These are phyloP conservation scores for Paecilomyces variotii DNA, from an alignment of 2,329 filamentous ascomycete species.

Conservation along the genomic window DNA sequence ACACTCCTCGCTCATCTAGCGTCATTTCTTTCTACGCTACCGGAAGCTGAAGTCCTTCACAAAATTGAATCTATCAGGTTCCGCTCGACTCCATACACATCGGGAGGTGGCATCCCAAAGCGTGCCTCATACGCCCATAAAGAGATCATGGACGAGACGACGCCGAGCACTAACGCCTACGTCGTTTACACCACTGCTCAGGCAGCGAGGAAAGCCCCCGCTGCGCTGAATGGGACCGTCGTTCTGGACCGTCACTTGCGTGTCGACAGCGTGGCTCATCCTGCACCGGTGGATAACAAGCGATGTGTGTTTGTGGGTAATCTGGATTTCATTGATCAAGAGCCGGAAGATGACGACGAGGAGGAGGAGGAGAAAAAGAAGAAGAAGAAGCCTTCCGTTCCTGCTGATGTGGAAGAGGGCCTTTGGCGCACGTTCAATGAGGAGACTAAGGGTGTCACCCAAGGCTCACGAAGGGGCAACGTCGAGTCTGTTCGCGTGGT, in stretches of 20 bases:
- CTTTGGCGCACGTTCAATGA: conserved; percentile 38
- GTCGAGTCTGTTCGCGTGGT: conserved; percentile 92
- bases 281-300: conserved; percentile 70
- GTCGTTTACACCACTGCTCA: conserved; percentile 71
- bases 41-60: conserved; percentile 46
- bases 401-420: conserved; percentile 86
- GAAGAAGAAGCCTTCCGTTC: conserved; percentile 61
- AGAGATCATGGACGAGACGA: conserved; percentile 82
- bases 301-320: conserved; percentile 96
- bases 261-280: conserved; percentile 85
- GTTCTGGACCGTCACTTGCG: conserved; percentile 82
- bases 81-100: conserved; percentile 81
- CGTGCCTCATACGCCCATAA: conserved; percentile 91
- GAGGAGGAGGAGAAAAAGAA: conserved; percentile 51
- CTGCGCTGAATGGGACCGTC: conserved; percentile 72
- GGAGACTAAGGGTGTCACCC: conserved; percentile 22
- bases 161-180: conserved; percentile 90
- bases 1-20: conserved; percentile 65
- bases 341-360: conserved; percentile 59
- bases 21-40: conserved; percentile 58
- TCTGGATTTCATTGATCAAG: conserved; percentile 89
- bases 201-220: conserved; percentile 68
- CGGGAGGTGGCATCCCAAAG: conserved; percentile 65
- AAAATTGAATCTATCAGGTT: conserved; percentile 89
- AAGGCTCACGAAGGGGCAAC: conserved; percentile 53